Conservation (phyloP, 1,139 yeast species). For the Magnusiomyces suaveolens region DNA sequence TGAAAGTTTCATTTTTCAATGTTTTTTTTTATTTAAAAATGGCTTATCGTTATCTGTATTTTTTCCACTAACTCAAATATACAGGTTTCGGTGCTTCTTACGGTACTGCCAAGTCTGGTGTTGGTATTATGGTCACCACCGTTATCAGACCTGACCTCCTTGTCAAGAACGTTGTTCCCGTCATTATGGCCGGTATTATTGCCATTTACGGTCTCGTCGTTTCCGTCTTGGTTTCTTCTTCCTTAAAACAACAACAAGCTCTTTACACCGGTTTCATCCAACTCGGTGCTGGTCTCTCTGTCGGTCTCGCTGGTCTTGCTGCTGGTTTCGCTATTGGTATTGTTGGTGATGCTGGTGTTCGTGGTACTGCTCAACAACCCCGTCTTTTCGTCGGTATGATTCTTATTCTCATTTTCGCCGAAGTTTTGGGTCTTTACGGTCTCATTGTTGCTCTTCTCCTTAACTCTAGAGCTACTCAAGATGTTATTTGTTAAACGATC, state of each 20-base stretch:
- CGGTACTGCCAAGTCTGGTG: slow-evolving; percentile 97
- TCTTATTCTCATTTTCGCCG: slow-evolving; percentile 93
- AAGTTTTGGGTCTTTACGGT: slow-evolving; percentile 94
- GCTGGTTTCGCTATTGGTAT: slow-evolving; percentile 98
- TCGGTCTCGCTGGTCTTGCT: slow-evolving; percentile 92
- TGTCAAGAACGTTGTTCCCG: slow-evolving; percentile 49
- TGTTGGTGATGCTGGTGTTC: slow-evolving; percentile 97
- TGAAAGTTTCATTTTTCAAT: too few relatives aligned
- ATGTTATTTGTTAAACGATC: slow-evolving; percentile 74
- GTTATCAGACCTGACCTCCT: slow-evolving; percentile 82
- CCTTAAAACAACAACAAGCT: slow-evolving; percentile 72
- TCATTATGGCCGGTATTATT: slow-evolving; percentile 95
- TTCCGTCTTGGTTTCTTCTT: slow-evolving; percentile 91
- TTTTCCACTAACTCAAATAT: too few relatives aligned
- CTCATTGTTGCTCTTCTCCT: slow-evolving; percentile 85
- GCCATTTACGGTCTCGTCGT: slow-evolving; percentile 96
- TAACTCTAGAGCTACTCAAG: slow-evolving; percentile 93
- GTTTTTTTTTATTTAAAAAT: too few relatives aligned
- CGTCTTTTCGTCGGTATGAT: slow-evolving; percentile 80
- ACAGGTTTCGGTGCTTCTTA: slow-evolving; percentile 76
- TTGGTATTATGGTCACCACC: slow-evolving; percentile 97
- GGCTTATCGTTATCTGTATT: too few relatives aligned
- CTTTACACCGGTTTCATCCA: slow-evolving; percentile 95
- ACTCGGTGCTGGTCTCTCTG: slow-evolving; percentile 88
- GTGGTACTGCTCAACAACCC: slow-evolving; percentile 95